A percentile compares a stretch with the other conserved stretches of the same genome.
These are phyloP conservation scores for Prunus salicina DNA, from an alignment of 306 rosid genomes.

Conservation along the genomic window DNA sequence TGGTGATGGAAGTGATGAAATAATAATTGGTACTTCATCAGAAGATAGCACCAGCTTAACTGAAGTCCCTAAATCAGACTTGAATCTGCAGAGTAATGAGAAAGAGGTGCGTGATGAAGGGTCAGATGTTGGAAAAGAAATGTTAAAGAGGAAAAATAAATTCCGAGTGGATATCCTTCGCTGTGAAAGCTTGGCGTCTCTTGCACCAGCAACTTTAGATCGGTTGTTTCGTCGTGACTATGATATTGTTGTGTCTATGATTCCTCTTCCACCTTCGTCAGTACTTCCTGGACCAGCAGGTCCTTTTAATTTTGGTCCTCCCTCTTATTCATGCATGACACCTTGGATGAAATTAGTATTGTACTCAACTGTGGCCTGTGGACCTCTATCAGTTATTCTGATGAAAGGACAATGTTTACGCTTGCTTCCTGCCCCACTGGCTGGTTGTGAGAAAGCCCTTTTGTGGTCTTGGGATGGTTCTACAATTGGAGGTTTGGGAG, in stretches of 20 bases:
- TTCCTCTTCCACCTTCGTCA: slow-evolving; percentile 88
- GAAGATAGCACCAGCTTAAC: slow-evolving; percentile 33
- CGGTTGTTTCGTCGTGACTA: slow-evolving; percentile 91
- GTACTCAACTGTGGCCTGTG: slow-evolving; percentile 70
- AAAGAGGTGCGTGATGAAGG: slow-evolving; percentile 44
- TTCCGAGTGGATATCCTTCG: slow-evolving; percentile 88
- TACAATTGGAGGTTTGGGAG: slow-evolving; percentile 79
- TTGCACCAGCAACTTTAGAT: slow-evolving; percentile 74
- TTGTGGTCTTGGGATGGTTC: slow-evolving; percentile 97
- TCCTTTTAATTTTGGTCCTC: slow-evolving; percentile 94
- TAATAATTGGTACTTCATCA: slow-evolving; percentile 29
- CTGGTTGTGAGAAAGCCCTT: slow-evolving; percentile 92
- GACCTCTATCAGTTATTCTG: slow-evolving; percentile 85
- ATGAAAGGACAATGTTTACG: slow-evolving; percentile 95
- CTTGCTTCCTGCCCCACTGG: slow-evolving; percentile 92
- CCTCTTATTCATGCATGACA: slow-evolving; percentile 86
- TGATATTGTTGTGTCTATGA: slow-evolving; percentile 81
- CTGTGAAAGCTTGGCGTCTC: slow-evolving; percentile 97
- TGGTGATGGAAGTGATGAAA: slow-evolving; percentile 38
- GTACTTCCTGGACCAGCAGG: slow-evolving; percentile 82
- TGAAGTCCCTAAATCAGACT: slow-evolving; percentile 37
- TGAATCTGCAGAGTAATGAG: slow-evolving; percentile 34
- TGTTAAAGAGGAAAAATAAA: slow-evolving; percentile 52
- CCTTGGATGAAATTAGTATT: slow-evolving; percentile 98
- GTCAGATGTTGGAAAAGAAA: slow-evolving; percentile 55